Evolutionary conservation across 352 stramenopile species (phyloP).

Genomic region (Pythium chondricola): DNA sequence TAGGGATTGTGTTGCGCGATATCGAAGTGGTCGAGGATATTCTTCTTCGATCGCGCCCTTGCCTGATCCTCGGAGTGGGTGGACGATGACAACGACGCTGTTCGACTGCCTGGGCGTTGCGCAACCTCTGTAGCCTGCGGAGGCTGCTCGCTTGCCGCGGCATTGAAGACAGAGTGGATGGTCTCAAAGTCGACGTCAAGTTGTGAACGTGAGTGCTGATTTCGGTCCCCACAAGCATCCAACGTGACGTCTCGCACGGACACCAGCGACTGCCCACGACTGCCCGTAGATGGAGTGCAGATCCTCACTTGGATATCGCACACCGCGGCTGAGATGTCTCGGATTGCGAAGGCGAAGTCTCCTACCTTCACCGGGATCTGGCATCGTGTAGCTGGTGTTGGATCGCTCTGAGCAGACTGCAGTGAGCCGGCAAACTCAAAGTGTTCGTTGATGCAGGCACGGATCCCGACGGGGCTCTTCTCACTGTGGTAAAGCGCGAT

Average conservation of each 20-base stretch:
- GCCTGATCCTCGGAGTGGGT: background rate
- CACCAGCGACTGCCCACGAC: conserved; percentile 57
- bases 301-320: conserved; percentile 58
- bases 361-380: conserved; percentile 4
- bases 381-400: conserved; percentile 14
- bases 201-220: no score
- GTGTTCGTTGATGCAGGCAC: conserved; percentile 61
- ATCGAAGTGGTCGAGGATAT: conserved; percentile 64
- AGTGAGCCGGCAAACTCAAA: conserved; percentile 40
- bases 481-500: conserved; percentile 67
- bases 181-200: conserved; percentile 21
- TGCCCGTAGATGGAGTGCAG: conserved; percentile 56
- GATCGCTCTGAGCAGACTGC: conserved; percentile 21
- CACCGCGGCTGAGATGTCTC: conserved; percentile 38
- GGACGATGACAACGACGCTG: background rate
- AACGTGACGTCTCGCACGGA: conserved; percentile 45
- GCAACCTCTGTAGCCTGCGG: no score
- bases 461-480: conserved; percentile 51
- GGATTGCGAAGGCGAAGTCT: conserved; percentile 28
- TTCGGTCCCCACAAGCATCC: conserved; percentile 32
- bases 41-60: conserved; percentile 32
- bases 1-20: conserved; percentile 75
- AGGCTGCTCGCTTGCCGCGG: no score
- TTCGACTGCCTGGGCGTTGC: background rate
- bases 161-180: background rate